Evolutionary conservation across 192 early-diverging fungal genomes (phyloP).

Genomic region (Gigaspora rosea): DNA sequence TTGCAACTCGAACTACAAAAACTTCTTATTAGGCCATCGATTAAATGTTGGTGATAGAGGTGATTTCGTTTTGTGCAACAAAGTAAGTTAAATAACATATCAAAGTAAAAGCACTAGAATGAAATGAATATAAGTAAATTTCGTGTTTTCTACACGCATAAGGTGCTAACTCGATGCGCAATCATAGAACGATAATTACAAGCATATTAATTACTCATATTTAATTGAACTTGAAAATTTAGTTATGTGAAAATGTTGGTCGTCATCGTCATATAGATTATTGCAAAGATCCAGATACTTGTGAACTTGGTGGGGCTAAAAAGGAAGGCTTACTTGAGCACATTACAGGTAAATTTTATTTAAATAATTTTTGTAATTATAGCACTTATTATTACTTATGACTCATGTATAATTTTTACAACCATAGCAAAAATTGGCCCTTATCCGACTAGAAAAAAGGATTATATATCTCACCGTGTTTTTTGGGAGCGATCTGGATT

Average conservation of each 20-base stretch:
- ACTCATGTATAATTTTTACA: too few relatives aligned
- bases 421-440: too few relatives aligned
- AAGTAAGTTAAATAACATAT: not conserved
- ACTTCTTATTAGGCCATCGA: not conserved
- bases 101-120: too few relatives aligned
- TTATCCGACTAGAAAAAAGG: not conserved
- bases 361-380: too few relatives aligned
- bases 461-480: conserved; percentile 28
- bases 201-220: too few relatives aligned
- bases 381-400: not conserved
- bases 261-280: conserved; percentile 34
- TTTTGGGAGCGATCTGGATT: conserved; percentile 31
- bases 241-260: conserved; percentile 20
- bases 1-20: not conserved
- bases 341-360: not conserved
- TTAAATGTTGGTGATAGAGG: conserved; percentile 29
- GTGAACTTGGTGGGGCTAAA: not conserved
- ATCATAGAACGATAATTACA: too few relatives aligned
- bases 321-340: not conserved
- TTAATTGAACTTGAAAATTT: not conserved
- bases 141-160: too few relatives aligned
- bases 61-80: conserved; percentile 25
- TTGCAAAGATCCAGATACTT: conserved; percentile 13
- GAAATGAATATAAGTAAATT: too few relatives aligned
- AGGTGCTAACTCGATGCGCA: too few relatives aligned